Base-by-base conservation (phyloP, 2,329 filamentous ascomycete species). In the Colletotrichum noveboracense region DNA sequence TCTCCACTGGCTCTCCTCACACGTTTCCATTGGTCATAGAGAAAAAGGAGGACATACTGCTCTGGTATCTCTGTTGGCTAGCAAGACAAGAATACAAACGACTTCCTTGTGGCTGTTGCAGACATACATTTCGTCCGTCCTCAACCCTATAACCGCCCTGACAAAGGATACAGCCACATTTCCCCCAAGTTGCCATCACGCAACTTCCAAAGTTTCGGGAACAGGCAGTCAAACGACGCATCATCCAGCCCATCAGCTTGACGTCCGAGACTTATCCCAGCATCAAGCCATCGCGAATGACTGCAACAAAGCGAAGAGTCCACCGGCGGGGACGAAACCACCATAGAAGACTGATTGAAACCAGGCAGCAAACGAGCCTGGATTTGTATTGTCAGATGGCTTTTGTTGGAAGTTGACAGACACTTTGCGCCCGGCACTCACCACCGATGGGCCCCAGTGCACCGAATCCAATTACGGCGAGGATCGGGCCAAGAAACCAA, bases 91-190 rank as follows among this genome's bases (percentile, higher is more conserved):
- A n/a, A n/a, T n/a, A 7, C 10, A 48, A 48, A 48, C 43, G n/a
- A 21, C 0, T 13, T 0, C 6, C 6, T 21, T 0, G 0, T 13
- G 3, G 43, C n/a, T 48, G n/a, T 13, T 4, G 0, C 10, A 48
- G 43, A 13, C 43, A 48, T 13, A 48, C 43, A 21, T 48, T n/a
- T 43, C 38, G 18, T 43, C 43, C 7, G 9, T 48, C 38, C 38
- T 12, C 9, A 48, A 48, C 18, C 38, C 1, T 1, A 48, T 0
- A 7, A 1, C 38, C 38, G 10, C 10, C 43, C 18, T 48, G 43
- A 48, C 43, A 48, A 48, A 48, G 18, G 0, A 48, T 4, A 48
- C 2, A 0, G n/a, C 43, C n/a, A 48, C 10, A 48, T 10, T 21
- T 3, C 2, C 43, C n/a, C n/a, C 10, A 0, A n/a, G n/a, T n/a